phyloP scores from a whole-genome alignment of 2,329 filamentous ascomycete species.

The Aspergillus terreus region DNA sequence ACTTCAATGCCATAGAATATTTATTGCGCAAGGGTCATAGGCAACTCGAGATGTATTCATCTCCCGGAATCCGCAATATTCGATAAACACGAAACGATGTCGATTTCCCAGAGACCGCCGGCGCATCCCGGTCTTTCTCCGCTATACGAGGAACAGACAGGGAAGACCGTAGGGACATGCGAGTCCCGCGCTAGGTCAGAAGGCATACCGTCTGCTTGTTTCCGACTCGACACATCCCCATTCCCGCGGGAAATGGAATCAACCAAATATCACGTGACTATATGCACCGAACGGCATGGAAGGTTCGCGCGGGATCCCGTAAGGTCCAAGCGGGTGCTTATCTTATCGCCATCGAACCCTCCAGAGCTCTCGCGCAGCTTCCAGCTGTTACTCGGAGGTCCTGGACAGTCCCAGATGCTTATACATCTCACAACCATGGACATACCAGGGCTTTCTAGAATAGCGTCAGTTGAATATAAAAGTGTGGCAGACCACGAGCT shows the following conservation, averaged over 20 bases:
- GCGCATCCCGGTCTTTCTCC: background rate
- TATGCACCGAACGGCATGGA: conserved; percentile 5
- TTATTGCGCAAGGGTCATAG: conserved; percentile 74
- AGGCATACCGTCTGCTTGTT: no score
- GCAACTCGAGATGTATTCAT: conserved; percentile 78
- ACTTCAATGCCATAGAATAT: conserved; percentile 83
- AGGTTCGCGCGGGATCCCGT: conserved; percentile 14
- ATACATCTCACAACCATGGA: background rate
- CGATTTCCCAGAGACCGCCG: background rate
- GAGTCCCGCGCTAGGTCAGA: no score
- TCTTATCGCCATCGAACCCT: conserved; percentile 17
- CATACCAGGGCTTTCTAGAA: conserved; percentile 15
- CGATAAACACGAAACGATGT: conserved; percentile 20
- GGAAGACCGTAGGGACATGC: no score
- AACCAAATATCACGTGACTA: conserved; percentile 10
- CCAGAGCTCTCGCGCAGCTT: conserved; percentile 11
- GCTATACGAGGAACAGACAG: no score
- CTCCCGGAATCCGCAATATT: conserved; percentile 76
- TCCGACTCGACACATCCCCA: no score
- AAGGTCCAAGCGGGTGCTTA: conserved; percentile 11
- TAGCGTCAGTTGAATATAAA: conserved; percentile 11
- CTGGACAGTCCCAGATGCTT: background rate
- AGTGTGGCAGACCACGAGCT: background rate
- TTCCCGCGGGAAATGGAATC: no score
- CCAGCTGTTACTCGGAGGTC: background rate